A percentile compares a stretch with the other conserved stretches of the same genome.
phyloP scores from a whole-genome alignment of 2,329 filamentous ascomycete genomes.

The Sporothrix mexicana region DNA sequence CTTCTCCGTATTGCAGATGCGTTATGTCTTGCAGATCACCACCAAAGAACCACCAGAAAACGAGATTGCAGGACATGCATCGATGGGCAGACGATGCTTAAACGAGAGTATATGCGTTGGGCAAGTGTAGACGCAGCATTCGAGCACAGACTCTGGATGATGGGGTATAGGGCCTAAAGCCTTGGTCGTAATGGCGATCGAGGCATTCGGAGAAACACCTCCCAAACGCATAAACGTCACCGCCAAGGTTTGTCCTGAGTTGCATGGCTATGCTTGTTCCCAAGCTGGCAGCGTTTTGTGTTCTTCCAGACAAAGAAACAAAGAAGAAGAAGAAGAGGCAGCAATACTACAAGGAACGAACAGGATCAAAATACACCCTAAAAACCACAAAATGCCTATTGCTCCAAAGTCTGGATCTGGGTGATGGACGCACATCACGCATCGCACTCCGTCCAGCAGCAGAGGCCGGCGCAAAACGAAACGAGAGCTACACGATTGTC shows the following conservation, averaged over 20 bases:
- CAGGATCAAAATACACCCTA: no score
- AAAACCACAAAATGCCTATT: no score
- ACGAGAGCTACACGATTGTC: conserved; percentile 13
- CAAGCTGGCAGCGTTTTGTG: not conserved
- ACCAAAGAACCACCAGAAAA: not conserved
- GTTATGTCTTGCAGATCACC: no score
- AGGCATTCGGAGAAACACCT: conserved; percentile 16
- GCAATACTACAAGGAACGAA: no score
- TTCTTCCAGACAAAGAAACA: not conserved
- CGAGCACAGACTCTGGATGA: conserved; percentile 19
- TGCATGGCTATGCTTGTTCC: conserved; percentile 4
- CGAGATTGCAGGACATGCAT: conserved; percentile 24
- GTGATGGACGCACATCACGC: conserved; percentile 24
- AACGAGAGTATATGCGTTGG: not conserved
- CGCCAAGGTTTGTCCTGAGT: not conserved
- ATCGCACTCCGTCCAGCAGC: conserved; percentile 10
- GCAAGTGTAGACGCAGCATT: not conserved
- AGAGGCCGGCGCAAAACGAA: conserved; percentile 21
- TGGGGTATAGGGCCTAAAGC: not conserved
- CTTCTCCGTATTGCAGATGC: conserved; percentile 13
- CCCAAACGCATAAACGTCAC: conserved; percentile 25
- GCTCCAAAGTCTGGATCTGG: not conserved
- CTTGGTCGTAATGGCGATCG: not conserved
- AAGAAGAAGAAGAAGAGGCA: no score
- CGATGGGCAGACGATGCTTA: not conserved